These are phyloP conservation scores for Pelargonium australe DNA, from an alignment of 441 rosid genomes.

Conservation along the genomic window DNA sequence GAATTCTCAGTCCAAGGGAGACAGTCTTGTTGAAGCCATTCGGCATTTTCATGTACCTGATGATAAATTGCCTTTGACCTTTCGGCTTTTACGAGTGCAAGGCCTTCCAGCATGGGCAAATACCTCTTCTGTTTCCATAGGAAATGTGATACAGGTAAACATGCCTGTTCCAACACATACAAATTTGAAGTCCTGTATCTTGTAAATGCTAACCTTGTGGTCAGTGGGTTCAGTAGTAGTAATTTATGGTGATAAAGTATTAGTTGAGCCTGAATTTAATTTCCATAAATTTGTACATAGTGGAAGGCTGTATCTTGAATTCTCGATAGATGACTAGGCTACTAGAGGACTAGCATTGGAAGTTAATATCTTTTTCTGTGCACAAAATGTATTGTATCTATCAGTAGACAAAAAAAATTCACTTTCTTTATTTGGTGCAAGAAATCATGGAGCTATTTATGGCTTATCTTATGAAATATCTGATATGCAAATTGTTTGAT, in stretches of 20 bases:
- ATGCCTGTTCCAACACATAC: not conserved
- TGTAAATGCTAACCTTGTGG: not conserved
- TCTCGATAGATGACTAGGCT: not conserved
- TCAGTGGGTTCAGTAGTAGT: not conserved
- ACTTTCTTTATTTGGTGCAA: not conserved
- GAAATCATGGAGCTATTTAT: not conserved
- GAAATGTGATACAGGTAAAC: conserved; percentile 75
- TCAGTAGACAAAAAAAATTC: not conserved
- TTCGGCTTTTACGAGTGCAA: conserved; percentile 62
- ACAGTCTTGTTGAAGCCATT: conserved; percentile 37
- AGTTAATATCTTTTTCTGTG: too few species aligned
- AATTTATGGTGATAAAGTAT: not conserved
- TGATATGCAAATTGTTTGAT: not conserved
- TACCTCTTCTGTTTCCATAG: conserved; percentile 70
- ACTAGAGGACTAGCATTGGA: too few species aligned
- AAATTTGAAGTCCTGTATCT: too few species aligned
- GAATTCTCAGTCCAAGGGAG: conserved; percentile 3
- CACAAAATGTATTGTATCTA: not conserved
- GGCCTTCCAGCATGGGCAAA: conserved; percentile 87
- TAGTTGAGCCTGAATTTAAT: not conserved
- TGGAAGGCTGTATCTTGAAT: not conserved
- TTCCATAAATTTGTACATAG: not conserved
- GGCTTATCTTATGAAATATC: not conserved
- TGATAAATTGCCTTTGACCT: conserved; percentile 46
- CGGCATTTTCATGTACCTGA: conserved; percentile 36